Evolutionary conservation across 2,329 filamentous ascomycete genomes (phyloP), one percentile per base, ranked within the genome.

Genomic region (Pleomassaria siparia): DNA sequence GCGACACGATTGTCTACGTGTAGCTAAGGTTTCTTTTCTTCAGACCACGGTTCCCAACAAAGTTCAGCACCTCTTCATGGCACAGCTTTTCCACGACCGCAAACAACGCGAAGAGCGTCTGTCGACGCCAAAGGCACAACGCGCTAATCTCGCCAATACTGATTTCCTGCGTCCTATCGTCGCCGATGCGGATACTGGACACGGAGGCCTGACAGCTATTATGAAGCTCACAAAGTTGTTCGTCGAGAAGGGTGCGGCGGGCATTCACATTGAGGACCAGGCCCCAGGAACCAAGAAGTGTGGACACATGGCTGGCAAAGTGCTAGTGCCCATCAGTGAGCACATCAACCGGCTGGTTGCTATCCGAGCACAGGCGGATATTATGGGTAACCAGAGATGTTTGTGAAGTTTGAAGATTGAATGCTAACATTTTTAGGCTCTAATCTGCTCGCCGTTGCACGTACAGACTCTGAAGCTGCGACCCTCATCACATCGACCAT

Each of bases 201-300:
- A 97, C 72, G 94, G 94, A 67, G 94, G 94, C 66, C 80, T 99
- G 53, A 97, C 94, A n/a, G 94, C 94, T 46, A 88, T 97, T 63
- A 97, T 99, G 94, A 99, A 97, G 81, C 84, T 99, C 62, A 97
- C 94, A 56, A 96, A 96, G 80, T 83, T 97, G 47, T 97, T 99
- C 72, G 77, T 97, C 56, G 94, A 99, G 79, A 91, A 91, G 74
- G 94, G 94, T 62, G 94, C 94, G 37, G 94, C 94, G 33, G 94
- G 94, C 58, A 96, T 99, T 66, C 94, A 99, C 76, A 96, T 99
- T 61, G 94, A 99, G 76, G 94, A 99, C 72, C 94, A 97, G 75
- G 92, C 94, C 3, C 92, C 94, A 2, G 94, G 94, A 45, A 97
- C 94, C 41, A 99, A 99, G 84, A 99, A 99, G 83, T 99, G 94